phyloP scores from a whole-genome alignment of 2,329 filamentous ascomycete genomes.

The Tolypocladium endophyticum region DNA sequence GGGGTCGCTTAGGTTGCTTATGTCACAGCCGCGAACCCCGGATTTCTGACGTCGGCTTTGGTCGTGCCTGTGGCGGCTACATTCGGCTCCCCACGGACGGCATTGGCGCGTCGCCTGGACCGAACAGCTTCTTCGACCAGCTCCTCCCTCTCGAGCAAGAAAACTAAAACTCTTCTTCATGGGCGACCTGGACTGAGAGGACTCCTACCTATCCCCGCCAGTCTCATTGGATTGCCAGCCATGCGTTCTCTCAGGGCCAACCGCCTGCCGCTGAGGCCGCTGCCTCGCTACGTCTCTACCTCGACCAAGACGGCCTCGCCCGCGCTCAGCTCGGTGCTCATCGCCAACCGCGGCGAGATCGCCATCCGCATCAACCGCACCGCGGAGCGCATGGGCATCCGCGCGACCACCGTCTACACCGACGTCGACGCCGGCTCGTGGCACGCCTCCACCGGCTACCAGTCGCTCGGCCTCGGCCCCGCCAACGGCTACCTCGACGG shows the following conservation, averaged over 20 bases:
- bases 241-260: constrained; percentile 48
- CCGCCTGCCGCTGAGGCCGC: constrained; percentile 34
- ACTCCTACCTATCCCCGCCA: neutral
- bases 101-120: neutral
- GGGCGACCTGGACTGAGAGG: neutral
- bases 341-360: constrained; percentile 95
- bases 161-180: neutral
- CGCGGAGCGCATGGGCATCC: constrained; percentile 78
- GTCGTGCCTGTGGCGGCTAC: constrained; percentile 12
- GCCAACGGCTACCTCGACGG: constrained; percentile 87
- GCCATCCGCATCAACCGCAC: constrained; percentile 87
- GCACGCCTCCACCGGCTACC: constrained; percentile 77
- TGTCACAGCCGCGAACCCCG: neutral
- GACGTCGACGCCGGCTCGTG: constrained; percentile 80
- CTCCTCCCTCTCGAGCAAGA: neutral
- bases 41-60: constrained; percentile 3
- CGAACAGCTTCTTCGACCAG: neutral
- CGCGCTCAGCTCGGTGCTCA: constrained; percentile 70
- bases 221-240: constrained; percentile 7
- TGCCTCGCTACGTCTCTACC: constrained; percentile 26
- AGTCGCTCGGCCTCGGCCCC: constrained; percentile 73
- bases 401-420: constrained; percentile 90
- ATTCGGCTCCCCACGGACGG: constrained; percentile 21
- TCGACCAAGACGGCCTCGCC: constrained; percentile 31
- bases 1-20: neutral